Conservation (phyloP, 805 yeast species). For the Kockiozyma suomiensis region DNA sequence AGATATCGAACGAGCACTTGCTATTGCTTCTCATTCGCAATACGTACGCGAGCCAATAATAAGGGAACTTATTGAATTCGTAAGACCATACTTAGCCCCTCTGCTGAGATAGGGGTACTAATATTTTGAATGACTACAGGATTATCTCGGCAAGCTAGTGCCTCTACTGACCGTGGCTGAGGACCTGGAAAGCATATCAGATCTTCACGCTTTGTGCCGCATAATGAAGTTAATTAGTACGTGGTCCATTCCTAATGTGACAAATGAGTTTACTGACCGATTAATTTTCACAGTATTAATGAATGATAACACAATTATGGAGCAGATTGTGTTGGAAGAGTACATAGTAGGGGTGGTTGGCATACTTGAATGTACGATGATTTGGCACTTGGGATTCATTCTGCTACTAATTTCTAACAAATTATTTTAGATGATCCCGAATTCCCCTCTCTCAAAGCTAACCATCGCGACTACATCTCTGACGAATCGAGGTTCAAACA, state of each 20-base stretch:
- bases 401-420: too few species aligned
- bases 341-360: constrained; percentile 66
- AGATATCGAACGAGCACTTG: constrained; percentile 58
- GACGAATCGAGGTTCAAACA: constrained; percentile 67
- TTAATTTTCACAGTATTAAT: constrained; percentile 49
- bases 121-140: too few species aligned
- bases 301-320: constrained; percentile 67
- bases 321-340: constrained; percentile 57
- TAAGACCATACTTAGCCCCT: background rate
- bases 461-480: constrained; percentile 66
- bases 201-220: constrained; percentile 68
- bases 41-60: constrained; percentile 64
- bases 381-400: too few species aligned
- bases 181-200: constrained; percentile 51
- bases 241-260: background rate
- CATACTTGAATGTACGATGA: constrained; percentile 66
- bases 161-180: constrained; percentile 62
- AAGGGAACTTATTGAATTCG: constrained; percentile 54
- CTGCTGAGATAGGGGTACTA: too few species aligned
- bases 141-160: constrained; percentile 58
- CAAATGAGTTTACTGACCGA: background rate
- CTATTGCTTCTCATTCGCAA: constrained; percentile 62
- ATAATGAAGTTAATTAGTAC: constrained; percentile 61
- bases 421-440: constrained; percentile 67
- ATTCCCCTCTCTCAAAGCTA: constrained; percentile 76